Evolutionary conservation across 768 basidiomycete species (phyloP), one percentile per base, ranked within the genome.

Genomic region (Hypholoma sublateritium): DNA sequence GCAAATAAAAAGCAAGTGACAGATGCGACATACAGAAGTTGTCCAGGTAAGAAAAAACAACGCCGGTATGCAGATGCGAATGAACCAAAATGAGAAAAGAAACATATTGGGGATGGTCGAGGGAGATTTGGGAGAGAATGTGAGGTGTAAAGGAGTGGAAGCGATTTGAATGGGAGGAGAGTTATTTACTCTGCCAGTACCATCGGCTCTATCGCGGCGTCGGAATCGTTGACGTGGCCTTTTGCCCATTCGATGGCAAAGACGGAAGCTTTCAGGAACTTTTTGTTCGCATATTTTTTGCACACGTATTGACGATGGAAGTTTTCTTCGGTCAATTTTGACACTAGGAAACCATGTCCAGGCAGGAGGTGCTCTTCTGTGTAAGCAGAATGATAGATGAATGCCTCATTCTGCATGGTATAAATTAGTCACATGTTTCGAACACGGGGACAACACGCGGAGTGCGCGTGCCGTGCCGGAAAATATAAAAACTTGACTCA

Each of bases 241-340:
- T 77, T 82, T 43, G 89, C 88, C 87, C 87, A 90, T 55, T 88
- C 82, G 66, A 89, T 79, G 42, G 90, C 90, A 66, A 86, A 92
- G 37, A 82, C 71, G 17, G 89, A 87, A 28, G 90, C 96, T 73
- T 96, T 93, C 70, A 98, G 85, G 83, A 97, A 98, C 74, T 94
- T 95, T 86, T 95, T 97, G 81, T 91, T 84, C 44, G 93, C 86
- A 72, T 98, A 99, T 78, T 99, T 98, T 80, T 90, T 90, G 84
- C 86, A 95, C 37, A 95, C 88, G 73, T 94, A 93, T 64, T 88
- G 85, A 49, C 84, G 79, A n/a, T 84, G 78, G 72, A 98, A 98
- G 62, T 85, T 84, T 6, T 82, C 74, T 61, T 93, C 91, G 2
- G 82, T 77, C 44, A 99, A 80, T 70, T 92, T 89, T 70, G 94